Evolutionary conservation across 73 alveolate genomes (phyloP).

Genomic region (Chromera velia): DNA sequence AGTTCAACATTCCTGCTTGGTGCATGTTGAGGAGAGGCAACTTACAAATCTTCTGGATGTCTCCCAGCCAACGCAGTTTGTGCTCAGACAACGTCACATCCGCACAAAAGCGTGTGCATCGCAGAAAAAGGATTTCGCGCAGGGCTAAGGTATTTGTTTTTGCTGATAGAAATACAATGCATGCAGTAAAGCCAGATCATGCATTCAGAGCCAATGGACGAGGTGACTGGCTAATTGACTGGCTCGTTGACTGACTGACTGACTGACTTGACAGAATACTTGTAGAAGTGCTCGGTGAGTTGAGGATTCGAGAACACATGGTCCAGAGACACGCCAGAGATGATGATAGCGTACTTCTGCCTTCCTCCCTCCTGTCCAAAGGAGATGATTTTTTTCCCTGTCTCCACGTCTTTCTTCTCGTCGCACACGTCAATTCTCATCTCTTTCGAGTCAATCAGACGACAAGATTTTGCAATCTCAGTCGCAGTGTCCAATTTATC

Average conservation of each 20-base stretch:
- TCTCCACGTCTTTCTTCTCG: not conserved
- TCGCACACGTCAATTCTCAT: not conserved
- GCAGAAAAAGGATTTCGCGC: too few species aligned
- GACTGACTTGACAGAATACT: not conserved
- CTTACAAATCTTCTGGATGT: too few species aligned
- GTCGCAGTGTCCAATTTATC: slow-evolving; percentile 70
- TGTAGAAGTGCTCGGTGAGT: not conserved
- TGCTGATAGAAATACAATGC: too few species aligned
- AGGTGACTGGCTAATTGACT: not conserved
- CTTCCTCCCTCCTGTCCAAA: not conserved
- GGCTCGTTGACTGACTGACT: not conserved
- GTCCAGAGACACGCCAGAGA: not conserved
- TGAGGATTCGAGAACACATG: not conserved
- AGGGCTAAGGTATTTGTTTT: too few species aligned
- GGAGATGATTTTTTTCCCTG: too few species aligned
- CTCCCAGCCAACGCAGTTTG: too few species aligned
- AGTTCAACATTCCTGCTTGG: too few species aligned
- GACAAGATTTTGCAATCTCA: slow-evolving; percentile 67
- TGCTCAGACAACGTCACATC: too few species aligned
- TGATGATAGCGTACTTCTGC: not conserved
- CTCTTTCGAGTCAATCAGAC: slow-evolving; percentile 54
- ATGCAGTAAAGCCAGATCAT: too few species aligned
- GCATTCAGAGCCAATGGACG: too few species aligned
- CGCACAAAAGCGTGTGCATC: too few species aligned
- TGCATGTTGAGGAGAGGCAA: too few species aligned